Conservation (phyloP, 2,329 filamentous ascomycete genomes). For the Ophiocordyceps unilateralis region DNA sequence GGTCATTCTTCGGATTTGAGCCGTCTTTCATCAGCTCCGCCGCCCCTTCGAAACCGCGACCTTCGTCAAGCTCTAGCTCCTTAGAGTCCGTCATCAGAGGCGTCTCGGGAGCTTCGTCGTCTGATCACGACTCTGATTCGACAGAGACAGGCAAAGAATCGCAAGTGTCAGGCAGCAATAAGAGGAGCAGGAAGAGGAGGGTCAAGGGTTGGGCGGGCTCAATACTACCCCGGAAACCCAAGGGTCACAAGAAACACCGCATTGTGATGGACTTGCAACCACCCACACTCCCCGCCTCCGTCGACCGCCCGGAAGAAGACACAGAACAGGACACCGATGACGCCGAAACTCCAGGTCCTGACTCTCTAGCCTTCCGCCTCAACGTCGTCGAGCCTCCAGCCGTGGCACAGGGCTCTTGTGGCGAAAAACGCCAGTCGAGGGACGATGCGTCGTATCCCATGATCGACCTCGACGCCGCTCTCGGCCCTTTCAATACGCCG, state of each 20-base stretch:
- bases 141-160: constrained; percentile 8
- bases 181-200: constrained; percentile 38
- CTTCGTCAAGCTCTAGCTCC: constrained; percentile 26
- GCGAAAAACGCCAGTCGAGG: constrained; percentile 14
- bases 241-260: constrained; percentile 25
- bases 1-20: constrained; percentile 47
- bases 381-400: not conserved
- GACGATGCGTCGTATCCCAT: constrained; percentile 59
- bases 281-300: constrained; percentile 27
- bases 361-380: constrained; percentile 9
- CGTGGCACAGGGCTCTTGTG: not conserved
- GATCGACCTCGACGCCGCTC: constrained; percentile 85
- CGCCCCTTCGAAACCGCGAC: constrained; percentile 28
- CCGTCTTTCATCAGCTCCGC: constrained; percentile 23
- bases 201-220: constrained; percentile 58
- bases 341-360: constrained; percentile 5
- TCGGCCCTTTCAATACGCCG: constrained; percentile 82
- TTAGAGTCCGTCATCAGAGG: constrained; percentile 19
- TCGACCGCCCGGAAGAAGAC: constrained; percentile 11
- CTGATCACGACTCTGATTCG: constrained; percentile 18
- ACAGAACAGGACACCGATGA: constrained; percentile 10
- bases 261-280: constrained; percentile 22
- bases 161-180: constrained; percentile 13
- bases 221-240: constrained; percentile 46
- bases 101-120: constrained; percentile 13